Conservation (phyloP, 352 stramenopile species). For the Globisporangium spiculum region DNA sequence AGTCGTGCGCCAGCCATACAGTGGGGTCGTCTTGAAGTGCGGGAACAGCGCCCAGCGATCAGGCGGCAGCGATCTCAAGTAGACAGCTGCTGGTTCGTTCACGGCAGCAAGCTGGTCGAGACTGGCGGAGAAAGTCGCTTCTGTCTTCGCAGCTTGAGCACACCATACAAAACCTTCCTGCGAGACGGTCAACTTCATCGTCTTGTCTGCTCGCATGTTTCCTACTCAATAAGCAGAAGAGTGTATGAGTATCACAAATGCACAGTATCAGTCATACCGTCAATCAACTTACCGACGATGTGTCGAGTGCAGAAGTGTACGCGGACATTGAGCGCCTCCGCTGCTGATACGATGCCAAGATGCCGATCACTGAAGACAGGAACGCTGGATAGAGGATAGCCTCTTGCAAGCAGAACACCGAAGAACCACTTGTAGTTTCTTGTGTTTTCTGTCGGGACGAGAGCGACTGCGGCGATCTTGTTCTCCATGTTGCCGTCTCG, state of each 20-base stretch:
- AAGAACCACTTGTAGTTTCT: conserved; percentile 2
- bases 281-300: neutral
- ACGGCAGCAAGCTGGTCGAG: neutral
- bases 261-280: neutral
- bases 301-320: neutral
- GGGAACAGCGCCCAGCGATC: neutral
- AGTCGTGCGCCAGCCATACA: neutral
- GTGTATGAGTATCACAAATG: neutral
- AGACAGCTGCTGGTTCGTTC: neutral
- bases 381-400: neutral
- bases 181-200: neutral
- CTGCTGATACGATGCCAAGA: neutral
- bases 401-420: neutral
- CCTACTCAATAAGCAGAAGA: neutral
- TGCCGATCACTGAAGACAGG: neutral
- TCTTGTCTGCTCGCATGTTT: neutral
- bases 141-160: neutral
- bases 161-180: neutral
- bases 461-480: no score
- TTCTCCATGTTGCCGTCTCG: no score
- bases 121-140: neutral
- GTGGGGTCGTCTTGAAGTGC: neutral
- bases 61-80: neutral
- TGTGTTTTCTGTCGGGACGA: neutral
- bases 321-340: neutral